These are phyloP conservation scores for Xylaria sp. DNA, from an alignment of 2,329 filamentous ascomycete genomes.

Conservation along the genomic window DNA sequence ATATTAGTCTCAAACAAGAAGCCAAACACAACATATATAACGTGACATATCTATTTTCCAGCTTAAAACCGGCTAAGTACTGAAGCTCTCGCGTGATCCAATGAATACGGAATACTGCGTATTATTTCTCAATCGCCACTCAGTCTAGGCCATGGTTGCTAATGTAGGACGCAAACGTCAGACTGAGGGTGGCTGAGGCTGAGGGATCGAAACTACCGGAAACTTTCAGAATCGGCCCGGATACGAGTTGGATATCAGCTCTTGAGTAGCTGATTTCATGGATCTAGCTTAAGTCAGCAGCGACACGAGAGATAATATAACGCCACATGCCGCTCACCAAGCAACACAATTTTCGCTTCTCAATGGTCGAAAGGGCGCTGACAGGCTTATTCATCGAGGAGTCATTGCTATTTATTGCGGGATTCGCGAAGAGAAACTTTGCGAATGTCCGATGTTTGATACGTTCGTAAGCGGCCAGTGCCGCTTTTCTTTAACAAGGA, in stretches of 20 bases:
- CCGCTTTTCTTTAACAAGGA: not conserved
- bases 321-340: not conserved
- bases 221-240: not conserved
- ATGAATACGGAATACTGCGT: not conserved
- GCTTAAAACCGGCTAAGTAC: not conserved
- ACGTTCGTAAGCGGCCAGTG: not conserved
- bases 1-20: no score
- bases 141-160: not conserved
- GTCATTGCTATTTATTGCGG: not conserved
- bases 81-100: not conserved
- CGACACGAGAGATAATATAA: not conserved
- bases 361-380: not conserved
- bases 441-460: not conserved
- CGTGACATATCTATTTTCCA: not conserved
- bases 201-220: not conserved
- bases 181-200: constrained; percentile 11
- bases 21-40: not conserved
- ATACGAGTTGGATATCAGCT: not conserved
- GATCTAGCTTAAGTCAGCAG: constrained; percentile 2
- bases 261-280: not conserved
- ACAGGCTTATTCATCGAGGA: not conserved
- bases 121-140: not conserved
- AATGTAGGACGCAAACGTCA: constrained; percentile 11
- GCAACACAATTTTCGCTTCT: not conserved
- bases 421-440: no score